Percentiles rank a stretch among this genome's conserved stretches.
These are phyloP conservation scores for Neocallimastix lanati DNA, from an alignment of 192 early-diverging fungal genomes.

Conservation along the genomic window DNA sequence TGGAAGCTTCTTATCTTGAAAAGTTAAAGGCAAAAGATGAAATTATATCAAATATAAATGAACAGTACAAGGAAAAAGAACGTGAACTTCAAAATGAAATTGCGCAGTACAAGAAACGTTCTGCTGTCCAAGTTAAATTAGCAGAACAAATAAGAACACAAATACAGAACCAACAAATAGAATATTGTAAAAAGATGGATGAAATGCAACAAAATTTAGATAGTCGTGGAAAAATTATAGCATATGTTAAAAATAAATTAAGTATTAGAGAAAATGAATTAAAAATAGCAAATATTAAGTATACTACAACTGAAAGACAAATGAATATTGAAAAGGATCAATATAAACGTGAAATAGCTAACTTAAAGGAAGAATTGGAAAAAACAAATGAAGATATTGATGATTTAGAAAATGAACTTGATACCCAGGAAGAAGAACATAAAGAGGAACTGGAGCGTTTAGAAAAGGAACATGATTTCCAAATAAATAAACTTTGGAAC, in stretches of 20 bases:
- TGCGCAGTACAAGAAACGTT: background rate
- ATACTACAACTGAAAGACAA: background rate
- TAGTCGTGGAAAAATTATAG: background rate
- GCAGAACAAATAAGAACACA: background rate
- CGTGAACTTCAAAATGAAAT: background rate
- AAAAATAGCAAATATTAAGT: background rate
- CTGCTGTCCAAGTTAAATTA: background rate
- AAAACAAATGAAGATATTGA: background rate
- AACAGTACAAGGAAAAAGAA: background rate
- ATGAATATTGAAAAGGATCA: background rate
- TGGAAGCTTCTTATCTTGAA: background rate
- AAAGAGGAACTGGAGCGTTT: background rate
- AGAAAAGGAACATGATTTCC: background rate
- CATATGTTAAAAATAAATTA: background rate
- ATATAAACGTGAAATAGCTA: background rate
- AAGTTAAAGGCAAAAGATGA: background rate
- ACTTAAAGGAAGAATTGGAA: background rate
- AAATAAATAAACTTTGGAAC: background rate
- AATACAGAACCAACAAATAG: background rate
- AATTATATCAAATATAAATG: background rate
- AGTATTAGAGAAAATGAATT: background rate
- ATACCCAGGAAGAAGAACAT: background rate
- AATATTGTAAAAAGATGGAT: background rate
- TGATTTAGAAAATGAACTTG: background rate
- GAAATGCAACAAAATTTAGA: background rate